Evolutionary conservation across 2,329 filamentous ascomycete species (phyloP).

Genomic region (Camillea tinctor): DNA sequence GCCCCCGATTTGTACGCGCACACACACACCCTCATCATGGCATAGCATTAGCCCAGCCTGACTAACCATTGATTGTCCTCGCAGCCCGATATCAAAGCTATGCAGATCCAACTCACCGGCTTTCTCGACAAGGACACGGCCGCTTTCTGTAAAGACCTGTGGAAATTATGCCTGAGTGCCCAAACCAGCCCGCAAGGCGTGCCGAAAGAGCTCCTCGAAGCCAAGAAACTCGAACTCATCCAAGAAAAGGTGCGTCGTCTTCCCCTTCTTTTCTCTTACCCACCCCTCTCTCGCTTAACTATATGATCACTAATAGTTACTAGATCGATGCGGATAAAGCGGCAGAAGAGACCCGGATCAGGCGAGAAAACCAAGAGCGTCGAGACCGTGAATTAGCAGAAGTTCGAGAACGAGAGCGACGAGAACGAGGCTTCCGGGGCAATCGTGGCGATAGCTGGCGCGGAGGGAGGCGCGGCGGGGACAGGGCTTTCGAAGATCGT

Average conservation of each 20-base stretch:
- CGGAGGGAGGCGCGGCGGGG: slow-evolving; percentile 47
- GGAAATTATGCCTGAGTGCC: slow-evolving; percentile 87
- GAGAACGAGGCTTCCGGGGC: slow-evolving; percentile 50
- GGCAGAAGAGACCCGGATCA: slow-evolving; percentile 70
- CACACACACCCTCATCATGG: background rate
- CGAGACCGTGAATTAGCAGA: slow-evolving; percentile 70
- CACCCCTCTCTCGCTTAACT: background rate
- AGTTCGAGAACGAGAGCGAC: slow-evolving; percentile 64
- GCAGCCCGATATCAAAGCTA: slow-evolving; percentile 90
- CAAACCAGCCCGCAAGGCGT: slow-evolving; percentile 87
- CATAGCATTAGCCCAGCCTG: slow-evolving; percentile 3
- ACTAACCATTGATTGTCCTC: slow-evolving; percentile 8
- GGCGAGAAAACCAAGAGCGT: slow-evolving; percentile 68
- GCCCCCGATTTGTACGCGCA: slow-evolving; percentile 67
- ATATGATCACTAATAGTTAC: slow-evolving; percentile 6
- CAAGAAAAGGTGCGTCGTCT: slow-evolving; percentile 75
- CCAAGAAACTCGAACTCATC: slow-evolving; percentile 91
- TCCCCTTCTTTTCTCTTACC: too few species aligned
- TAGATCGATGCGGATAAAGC: slow-evolving; percentile 81
- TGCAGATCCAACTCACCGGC: slow-evolving; percentile 92
- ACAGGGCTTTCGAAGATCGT: slow-evolving; percentile 47
- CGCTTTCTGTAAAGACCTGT: slow-evolving; percentile 88
- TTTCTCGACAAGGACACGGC: slow-evolving; percentile 93
- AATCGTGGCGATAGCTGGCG: slow-evolving; percentile 55
- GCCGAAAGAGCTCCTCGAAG: slow-evolving; percentile 89